Evolutionary conservation across 345 rosid genomes (phyloP), one percentile per base, ranked within the genome.

Genomic region (Eucalyptus erythrocorys): DNA sequence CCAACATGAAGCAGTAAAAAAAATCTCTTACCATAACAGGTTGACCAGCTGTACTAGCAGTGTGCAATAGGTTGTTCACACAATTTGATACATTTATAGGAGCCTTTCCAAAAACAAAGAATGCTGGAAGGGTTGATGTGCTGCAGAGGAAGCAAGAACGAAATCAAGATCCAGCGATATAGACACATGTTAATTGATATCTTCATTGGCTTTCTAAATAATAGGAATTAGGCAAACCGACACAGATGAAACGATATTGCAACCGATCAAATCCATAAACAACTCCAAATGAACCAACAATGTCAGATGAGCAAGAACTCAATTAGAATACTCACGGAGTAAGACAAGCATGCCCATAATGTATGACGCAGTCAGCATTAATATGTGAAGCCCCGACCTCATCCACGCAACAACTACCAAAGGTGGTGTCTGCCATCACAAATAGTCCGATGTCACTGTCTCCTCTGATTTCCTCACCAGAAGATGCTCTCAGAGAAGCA

Each of bases 321-420:
- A 26, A 68, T 13, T 51, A 71, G 76, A 85, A 48, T 59, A 92
- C 98, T 94, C 86, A 97, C 99, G 98, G 98, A 94, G 98, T 97
- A 50, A 96, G 97, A 90, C 99, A 97, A 2, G 99, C 93, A 86
- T 96, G 99, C 30, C 99, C 99, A 53, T 96, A 97, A 91, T 97
- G 99, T 37, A 96, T 91, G 88, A 97, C 98, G 76, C 99, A 97
- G 21, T 96, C 92, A 43, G 98, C 93, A 92, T 93, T 90, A 88
- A 93, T 87, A 89, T 92, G 99, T 9, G 96, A 93, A 59, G 99
- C 99, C 87, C 95, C 99, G 24, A 96, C 97, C 92, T 97, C 99
- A 87, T 96, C 99, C 68, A 96, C 92, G 51, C 99, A 97, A 87
- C 99, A 97, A 84, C 99, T 96, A 27, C 99, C 99, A 42, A 92